Evolutionary conservation across 225 moss, liverwort and hornwort genomes (phyloP), one percentile per base, ranked within the genome.

Genomic region (Asterella californica): DNA sequence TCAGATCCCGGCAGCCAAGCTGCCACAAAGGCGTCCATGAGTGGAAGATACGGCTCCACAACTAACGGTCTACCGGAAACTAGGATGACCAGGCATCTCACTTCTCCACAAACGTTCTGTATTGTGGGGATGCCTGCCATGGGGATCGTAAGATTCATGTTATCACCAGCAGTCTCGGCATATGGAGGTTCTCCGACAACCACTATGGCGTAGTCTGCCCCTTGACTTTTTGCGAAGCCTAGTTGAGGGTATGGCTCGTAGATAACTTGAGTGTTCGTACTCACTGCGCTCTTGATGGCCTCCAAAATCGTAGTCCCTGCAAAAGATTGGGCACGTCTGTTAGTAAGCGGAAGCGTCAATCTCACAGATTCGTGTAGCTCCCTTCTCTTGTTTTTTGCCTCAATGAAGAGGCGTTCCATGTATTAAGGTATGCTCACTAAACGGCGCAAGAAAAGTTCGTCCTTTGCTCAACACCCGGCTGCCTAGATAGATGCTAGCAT

Each of bases 1-100:
- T 92, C 87, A 0, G 90, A 83, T 24, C 92, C 96, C 0, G 94
- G 96, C 0, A 94, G 75, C 96, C 90, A 96, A 1, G 94, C 92
- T 3, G 91, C 94, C n/a, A 96, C 88, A 8, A 94, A 88, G 0
- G 91, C 85, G 27, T 90, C 81, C 62, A 92, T 86, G 79, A 84
- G 18, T 37, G 68, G 74, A 11, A 96, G 9, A 55, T 87, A 90
- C 0, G 89, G 89, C 77, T 89, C 89, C 9, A 94, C 82, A 12
- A 89, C 86, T 15, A 96, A 79, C 0, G 94, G 92, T 27, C 96
- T 83, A 0, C 96, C 91, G 2, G 91, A 85, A 36, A 96, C 34
- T 45, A 96, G 37, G 10, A 94, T 76, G 11, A 94, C 92, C 22
- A 94, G 73, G 46, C 94, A 96, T 3, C 83, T 77, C 0, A 94